phyloP scores from a whole-genome alignment of 805 yeast species.

The Soucietia sequanensis region DNA sequence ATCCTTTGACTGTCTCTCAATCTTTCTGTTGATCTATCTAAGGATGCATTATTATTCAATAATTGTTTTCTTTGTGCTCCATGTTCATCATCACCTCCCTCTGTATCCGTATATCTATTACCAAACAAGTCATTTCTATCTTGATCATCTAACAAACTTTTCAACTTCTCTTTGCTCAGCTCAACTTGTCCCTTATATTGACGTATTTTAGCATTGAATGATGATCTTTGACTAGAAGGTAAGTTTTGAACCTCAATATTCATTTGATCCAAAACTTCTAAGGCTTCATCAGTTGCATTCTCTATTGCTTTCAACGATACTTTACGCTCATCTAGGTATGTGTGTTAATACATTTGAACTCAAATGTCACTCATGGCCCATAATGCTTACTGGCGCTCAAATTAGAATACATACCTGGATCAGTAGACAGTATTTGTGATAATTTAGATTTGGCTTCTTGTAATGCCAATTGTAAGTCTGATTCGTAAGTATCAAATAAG shows the following conservation, averaged over 20 bases:
- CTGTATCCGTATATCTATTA: conserved; percentile 38
- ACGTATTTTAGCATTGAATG: conserved; percentile 73
- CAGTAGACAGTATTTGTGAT: conserved; percentile 48
- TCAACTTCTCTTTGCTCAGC: conserved; percentile 53
- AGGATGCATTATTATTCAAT: conserved; percentile 70
- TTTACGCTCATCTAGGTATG: conserved; percentile 46
- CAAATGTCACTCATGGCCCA: not conserved
- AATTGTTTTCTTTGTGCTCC: conserved; percentile 80
- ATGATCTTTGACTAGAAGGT: conserved; percentile 70
- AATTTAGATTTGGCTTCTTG: conserved; percentile 70
- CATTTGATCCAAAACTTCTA: conserved; percentile 83
- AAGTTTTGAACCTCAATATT: conserved; percentile 80
- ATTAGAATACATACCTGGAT: conserved; percentile 29
- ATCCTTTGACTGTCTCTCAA: conserved; percentile 83
- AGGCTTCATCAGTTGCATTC: conserved; percentile 72
- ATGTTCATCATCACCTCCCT: conserved; percentile 33
- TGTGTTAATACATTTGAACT: conserved; percentile 16
- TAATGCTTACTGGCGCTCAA: not conserved
- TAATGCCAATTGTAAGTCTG: conserved; percentile 68
- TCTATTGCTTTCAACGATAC: conserved; percentile 60
- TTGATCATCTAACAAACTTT: conserved; percentile 60
- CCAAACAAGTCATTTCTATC: conserved; percentile 78
- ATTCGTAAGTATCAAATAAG: conserved; percentile 61
- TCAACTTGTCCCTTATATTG: conserved; percentile 62
- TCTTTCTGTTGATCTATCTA: conserved; percentile 81